Evolutionary conservation across 2,329 filamentous ascomycete genomes (phyloP), one percentile per base, ranked within the genome.

Genomic region (Aspergillus amoenus): DNA sequence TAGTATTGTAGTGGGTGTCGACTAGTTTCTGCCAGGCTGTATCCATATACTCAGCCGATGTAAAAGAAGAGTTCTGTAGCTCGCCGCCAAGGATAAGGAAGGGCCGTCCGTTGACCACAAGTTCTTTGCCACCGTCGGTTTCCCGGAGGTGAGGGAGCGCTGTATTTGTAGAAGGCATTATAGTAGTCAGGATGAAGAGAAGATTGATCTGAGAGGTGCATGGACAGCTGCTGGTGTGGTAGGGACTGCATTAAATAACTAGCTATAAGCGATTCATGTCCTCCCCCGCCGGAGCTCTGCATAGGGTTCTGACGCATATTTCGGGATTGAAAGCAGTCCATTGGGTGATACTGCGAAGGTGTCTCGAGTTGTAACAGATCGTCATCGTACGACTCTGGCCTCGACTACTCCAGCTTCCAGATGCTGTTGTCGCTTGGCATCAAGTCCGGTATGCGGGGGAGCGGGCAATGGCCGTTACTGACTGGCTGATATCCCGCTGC

Each of bases 31-130:
- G 69, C 77, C 78, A 81, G 6, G 75, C 66, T 7, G 72, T 68
- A 15, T 69, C 63, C 78, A 81, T 81, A 56, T 76, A 80, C 45
- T 72, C 67, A 7, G 75, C 70, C 5, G 76, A 80, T 8, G 71
- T 76, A 46, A 81, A 68, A 1, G 77, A 78, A 0, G 78, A 81
- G 61, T 81, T 81, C 54, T 81, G 79, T 39, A 80, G 65, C 66
- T 81, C 77, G 9, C 66, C 78, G n/a, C 68, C 74, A 5, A 78
- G 69, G 59, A 78, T 75, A 37, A 80, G 73, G 52, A 78, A 78
- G 0, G 77, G 78, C 30, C 75, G 64, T 59, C 73, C 77, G 65
- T 80, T 61, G 59, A 80, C 75, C 43, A 78, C 64, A 13, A 81
- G 69, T 58, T 81, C 77, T 21, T 66, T 63, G 6, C 58, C 51